These are phyloP conservation scores for Haplosporangium gracile DNA, from an alignment of 192 early-diverging fungal species.

Conservation along the genomic window DNA sequence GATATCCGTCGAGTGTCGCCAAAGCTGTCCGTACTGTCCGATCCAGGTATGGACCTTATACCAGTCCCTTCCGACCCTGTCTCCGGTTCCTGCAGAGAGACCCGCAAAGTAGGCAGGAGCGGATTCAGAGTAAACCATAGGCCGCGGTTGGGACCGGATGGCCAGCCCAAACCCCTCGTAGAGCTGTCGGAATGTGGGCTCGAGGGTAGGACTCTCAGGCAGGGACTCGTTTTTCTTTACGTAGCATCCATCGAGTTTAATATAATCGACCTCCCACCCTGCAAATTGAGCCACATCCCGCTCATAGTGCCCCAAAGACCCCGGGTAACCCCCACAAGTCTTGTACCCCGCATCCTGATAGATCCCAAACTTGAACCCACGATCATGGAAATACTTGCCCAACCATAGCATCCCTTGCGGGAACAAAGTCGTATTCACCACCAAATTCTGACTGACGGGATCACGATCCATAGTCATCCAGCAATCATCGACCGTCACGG, in stretches of 20 bases:
- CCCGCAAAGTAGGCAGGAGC: slow-evolving; percentile 58
- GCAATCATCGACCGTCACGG: slow-evolving; percentile 72
- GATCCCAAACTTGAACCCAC: slow-evolving; percentile 60
- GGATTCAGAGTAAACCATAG: slow-evolving; percentile 56
- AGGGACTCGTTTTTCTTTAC: slow-evolving; percentile 51
- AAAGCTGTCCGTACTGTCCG: slow-evolving; percentile 58
- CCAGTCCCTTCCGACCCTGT: slow-evolving; percentile 50
- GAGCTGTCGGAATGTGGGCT: slow-evolving; percentile 42
- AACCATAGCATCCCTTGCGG: slow-evolving; percentile 67
- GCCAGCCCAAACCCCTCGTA: slow-evolving; percentile 30
- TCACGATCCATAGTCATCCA: slow-evolving; percentile 63
- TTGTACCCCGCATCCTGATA: slow-evolving; percentile 58
- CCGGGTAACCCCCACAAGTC: slow-evolving; percentile 67
- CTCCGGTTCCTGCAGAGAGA: slow-evolving; percentile 43
- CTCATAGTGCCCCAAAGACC: slow-evolving; percentile 60
- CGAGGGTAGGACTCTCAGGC: slow-evolving; percentile 46
- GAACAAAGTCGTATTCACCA: slow-evolving; percentile 58
- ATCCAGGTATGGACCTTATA: slow-evolving; percentile 58
- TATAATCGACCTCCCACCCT: slow-evolving; percentile 70
- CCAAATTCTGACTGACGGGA: slow-evolving; percentile 31
- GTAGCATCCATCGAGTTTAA: slow-evolving; percentile 74
- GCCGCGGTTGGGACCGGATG: slow-evolving; percentile 31
- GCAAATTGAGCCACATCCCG: slow-evolving; percentile 65
- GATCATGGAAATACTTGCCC: slow-evolving; percentile 65
- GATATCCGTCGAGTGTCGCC: slow-evolving; percentile 56